Conservation (phyloP, 2,329 filamentous ascomycete species). For the Monilinia fructigena region DNA sequence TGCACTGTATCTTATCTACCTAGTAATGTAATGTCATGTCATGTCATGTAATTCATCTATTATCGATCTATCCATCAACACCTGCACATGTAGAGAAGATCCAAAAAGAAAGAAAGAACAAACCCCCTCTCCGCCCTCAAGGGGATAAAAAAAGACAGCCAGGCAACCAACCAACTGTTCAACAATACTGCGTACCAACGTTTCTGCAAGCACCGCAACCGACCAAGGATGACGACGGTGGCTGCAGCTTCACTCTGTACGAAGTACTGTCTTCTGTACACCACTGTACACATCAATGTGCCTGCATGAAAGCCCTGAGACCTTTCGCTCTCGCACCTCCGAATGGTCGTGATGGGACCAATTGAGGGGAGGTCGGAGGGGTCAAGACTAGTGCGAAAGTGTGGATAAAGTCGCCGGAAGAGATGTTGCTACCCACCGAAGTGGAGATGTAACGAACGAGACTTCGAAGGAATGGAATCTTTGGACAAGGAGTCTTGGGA, state of each 20-base stretch:
- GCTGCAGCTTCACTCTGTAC: constrained; percentile 12
- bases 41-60: no score
- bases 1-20: not conserved
- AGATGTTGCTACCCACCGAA: not conserved
- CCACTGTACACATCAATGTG: no score
- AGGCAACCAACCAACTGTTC: no score
- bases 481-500: not conserved
- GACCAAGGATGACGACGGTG: constrained; percentile 18
- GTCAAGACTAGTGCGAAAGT: not conserved
- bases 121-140: not conserved
- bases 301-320: not conserved
- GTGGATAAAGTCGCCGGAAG: not conserved
- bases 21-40: no score
- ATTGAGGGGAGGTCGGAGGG: constrained; percentile 13
- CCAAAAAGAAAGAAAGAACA: not conserved
- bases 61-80: no score
- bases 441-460: not conserved
- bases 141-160: no score
- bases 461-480: not conserved
- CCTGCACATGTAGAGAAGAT: no score
- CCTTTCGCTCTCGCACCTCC: no score
- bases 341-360: not conserved
- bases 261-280: not conserved
- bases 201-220: constrained; percentile 2
- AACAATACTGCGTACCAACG: constrained; percentile 15